Evolutionary conservation across 2,329 filamentous ascomycete genomes (phyloP).

Genomic region (Trichophyton benhamiae): DNA sequence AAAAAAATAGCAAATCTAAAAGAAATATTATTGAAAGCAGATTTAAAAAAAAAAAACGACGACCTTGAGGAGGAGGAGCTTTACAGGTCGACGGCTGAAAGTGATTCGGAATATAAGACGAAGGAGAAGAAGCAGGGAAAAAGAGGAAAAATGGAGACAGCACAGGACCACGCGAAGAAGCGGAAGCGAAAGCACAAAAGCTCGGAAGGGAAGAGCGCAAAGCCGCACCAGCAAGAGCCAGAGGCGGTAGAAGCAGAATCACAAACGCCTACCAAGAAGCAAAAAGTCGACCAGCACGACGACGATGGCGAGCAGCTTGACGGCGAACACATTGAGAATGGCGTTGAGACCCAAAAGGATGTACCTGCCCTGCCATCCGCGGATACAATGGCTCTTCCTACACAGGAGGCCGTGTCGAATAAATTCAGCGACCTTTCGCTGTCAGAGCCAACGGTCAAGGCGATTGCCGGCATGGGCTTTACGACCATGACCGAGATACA

Average conservation of each 20-base stretch:
- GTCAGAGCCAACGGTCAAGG: constrained; percentile 32
- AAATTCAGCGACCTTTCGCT: constrained; percentile 6
- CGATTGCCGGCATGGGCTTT: constrained; percentile 84
- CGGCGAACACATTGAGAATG: constrained; percentile 14
- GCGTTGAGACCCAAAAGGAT: constrained; percentile 21
- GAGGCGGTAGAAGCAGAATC: neutral
- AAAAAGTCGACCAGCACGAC: constrained; percentile 16
- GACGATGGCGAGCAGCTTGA: constrained; percentile 17
- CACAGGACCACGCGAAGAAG: constrained; percentile 31
- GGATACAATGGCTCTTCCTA: constrained; percentile 43
- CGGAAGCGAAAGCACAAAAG: constrained; percentile 34
- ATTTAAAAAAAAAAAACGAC: no score
- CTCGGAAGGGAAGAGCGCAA: constrained; percentile 15
- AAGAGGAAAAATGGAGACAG: constrained; percentile 22
- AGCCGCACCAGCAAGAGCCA: neutral
- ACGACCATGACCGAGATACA: constrained; percentile 95
- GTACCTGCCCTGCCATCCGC: constrained; percentile 41
- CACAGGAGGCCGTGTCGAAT: constrained; percentile 49
- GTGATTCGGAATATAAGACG: neutral
- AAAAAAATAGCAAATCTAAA: no score
- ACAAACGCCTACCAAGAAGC: constrained; percentile 6
- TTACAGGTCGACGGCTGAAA: constrained; percentile 6
- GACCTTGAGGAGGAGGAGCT: neutral
- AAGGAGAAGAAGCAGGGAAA: no score
- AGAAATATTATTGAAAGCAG: no score